Evolutionary conservation across 2,329 filamentous ascomycete species (phyloP).

Genomic region (Penicillium sp.): DNA sequence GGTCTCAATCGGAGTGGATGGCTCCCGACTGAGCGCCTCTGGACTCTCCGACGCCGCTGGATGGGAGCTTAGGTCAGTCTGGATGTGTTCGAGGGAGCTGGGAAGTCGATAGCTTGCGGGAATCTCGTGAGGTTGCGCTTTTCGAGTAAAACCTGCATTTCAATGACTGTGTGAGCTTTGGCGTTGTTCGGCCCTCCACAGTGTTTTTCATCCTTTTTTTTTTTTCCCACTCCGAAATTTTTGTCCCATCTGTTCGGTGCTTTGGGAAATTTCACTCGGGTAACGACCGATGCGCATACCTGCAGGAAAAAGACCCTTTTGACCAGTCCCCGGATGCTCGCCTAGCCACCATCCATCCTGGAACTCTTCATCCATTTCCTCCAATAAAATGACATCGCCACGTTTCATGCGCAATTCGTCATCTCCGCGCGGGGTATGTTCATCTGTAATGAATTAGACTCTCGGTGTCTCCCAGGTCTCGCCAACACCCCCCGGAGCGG

Average conservation of each 20-base stretch:
- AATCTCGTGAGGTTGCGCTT: slow-evolving; percentile 10
- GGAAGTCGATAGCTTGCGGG: slow-evolving; percentile 1
- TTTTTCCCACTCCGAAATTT: too few species aligned
- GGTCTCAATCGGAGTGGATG: slow-evolving; percentile 13
- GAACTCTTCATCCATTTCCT: slow-evolving; percentile 62
- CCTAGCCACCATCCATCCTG: slow-evolving; percentile 61
- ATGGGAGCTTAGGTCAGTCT: slow-evolving; percentile 4
- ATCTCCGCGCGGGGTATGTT: slow-evolving; percentile 83
- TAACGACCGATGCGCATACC: slow-evolving; percentile 27
- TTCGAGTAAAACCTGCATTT: slow-evolving; percentile 18
- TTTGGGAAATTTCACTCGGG: not conserved
- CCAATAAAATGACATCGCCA: slow-evolving; percentile 59
- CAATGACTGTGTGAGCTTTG: not conserved
- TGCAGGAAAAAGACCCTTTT: slow-evolving; percentile 45
- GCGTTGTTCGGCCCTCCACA: too few species aligned
- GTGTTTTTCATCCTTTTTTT: not conserved
- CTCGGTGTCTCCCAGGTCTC: slow-evolving; percentile 3
- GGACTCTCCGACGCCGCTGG: slow-evolving; percentile 8
- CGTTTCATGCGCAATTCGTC: slow-evolving; percentile 88
- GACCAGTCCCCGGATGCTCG: slow-evolving; percentile 38
- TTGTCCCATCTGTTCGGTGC: not conserved
- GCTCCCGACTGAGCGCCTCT: slow-evolving; percentile 12
- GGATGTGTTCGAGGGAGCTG: slow-evolving; percentile 4
- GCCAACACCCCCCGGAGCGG: slow-evolving; percentile 1
- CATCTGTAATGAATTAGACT: slow-evolving; percentile 54